Base-by-base conservation (phyloP, 2,329 filamentous ascomycete species). In the Orbilia blumenaviensis region DNA sequence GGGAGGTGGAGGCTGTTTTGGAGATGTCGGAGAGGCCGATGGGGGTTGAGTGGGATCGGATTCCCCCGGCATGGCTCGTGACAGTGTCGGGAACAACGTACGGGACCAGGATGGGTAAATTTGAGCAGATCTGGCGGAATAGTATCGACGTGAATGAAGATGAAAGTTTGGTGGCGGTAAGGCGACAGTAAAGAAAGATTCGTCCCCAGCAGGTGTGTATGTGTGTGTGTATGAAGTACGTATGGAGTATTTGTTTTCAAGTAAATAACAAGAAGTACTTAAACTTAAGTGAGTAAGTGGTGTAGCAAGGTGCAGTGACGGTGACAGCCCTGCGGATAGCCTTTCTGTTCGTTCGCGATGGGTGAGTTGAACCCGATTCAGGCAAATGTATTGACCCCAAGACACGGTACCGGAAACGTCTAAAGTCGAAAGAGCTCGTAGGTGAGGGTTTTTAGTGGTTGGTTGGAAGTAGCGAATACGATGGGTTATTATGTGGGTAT, bases 1-100 rank as follows among this genome's bases (percentile, higher is more conserved):
- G 21, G 63, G 63, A 29, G 71, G 64, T 23, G 71, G 71, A n/a
- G 64, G 42, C 8, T 58, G 56, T 75, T 64, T 75, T 14, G 80
- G 23, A 60, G 52, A 61, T 8, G 68, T 72, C 25, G 77, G 61
- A 42, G 61, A 66, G 62, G 66, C 72, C 21, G 78, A 71, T 25
- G 71, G 44, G 34, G 71, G 54, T 44, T 46, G 69, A 32, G 48
- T 34, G 18, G 46, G 29, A 41, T 48, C 38, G 25, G 62, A 48
- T 54, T 75, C 63, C 29, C 50, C 69, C 61, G 69, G 62, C 69
- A 48, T 61, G 44, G 56, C 18, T 41, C 32, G 44, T 56, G 41
- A 69, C 52, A 2, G 23, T 23, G 27, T 68, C 27, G 52, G 36
- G 12, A n/a, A n/a, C n/a, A n/a, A n/a, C n/a, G n/a, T n/a, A n/a